Conservation (phyloP, 2,329 filamentous ascomycete species). For the Periconia sp. region DNA sequence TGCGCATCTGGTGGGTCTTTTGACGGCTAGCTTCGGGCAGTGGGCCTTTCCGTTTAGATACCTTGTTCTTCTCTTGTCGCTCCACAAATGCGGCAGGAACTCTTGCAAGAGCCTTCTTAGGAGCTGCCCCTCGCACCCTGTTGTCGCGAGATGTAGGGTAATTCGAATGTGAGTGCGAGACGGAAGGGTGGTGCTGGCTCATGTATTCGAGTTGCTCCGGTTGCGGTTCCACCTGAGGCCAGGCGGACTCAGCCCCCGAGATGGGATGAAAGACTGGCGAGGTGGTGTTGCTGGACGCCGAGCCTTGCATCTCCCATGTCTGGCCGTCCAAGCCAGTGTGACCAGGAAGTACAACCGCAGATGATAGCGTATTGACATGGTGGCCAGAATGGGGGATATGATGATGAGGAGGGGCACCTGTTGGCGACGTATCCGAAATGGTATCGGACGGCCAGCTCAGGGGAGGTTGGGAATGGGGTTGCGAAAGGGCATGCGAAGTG, state of each 20-base stretch:
- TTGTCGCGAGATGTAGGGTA: constrained; percentile 7
- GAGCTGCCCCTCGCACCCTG: constrained; percentile 11
- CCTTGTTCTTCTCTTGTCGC: constrained; percentile 35
- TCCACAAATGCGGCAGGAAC: constrained; percentile 38
- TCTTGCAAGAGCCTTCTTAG: constrained; percentile 30
- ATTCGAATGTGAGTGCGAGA: constrained; percentile 9
- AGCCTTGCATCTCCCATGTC: constrained; percentile 19
- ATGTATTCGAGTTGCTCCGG: constrained; percentile 14
- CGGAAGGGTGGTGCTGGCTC: neutral
- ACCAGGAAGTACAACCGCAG: constrained; percentile 10
- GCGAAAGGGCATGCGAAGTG: constrained; percentile 18
- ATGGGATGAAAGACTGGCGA: constrained; percentile 17
- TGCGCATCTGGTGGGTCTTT: constrained; percentile 40
- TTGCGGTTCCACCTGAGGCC: constrained; percentile 15
- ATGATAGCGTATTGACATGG: constrained; percentile 12
- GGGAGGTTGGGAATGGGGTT: constrained; percentile 7
- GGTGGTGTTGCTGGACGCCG: constrained; percentile 8
- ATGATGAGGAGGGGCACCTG: constrained; percentile 7
- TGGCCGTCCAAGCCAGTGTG: constrained; percentile 13
- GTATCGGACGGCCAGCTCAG: constrained; percentile 16
- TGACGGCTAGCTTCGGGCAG: constrained; percentile 29
- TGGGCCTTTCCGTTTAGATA: constrained; percentile 34
- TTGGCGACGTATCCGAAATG: constrained; percentile 9
- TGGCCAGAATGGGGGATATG: constrained; percentile 17
- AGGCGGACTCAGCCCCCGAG: constrained; percentile 19